phyloP scores from a whole-genome alignment of 2,329 filamentous ascomycete genomes.

The Plectosphaerella plurivora region DNA sequence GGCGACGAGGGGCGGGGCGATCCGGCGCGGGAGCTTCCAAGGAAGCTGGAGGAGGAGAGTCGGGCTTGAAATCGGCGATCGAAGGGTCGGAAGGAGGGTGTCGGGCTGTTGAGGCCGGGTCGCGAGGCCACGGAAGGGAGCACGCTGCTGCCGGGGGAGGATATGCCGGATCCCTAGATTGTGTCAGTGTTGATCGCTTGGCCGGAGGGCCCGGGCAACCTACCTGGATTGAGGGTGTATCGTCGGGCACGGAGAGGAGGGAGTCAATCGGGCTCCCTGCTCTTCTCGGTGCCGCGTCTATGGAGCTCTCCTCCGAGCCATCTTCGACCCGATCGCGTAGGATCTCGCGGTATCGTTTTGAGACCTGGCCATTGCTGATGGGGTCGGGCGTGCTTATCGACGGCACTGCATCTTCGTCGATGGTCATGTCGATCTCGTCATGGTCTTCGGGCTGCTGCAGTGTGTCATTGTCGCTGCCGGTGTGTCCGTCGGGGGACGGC shows the following conservation, averaged over 20 bases:
- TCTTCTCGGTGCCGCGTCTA: conserved; percentile 48
- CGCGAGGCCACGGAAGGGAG: conserved; percentile 66
- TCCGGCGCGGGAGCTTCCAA: conserved; percentile 17
- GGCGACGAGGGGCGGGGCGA: conserved; percentile 72
- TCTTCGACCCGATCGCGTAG: conserved; percentile 38
- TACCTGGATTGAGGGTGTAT: conserved; percentile 80
- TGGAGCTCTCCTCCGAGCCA: conserved; percentile 47
- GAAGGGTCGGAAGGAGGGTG: conserved; percentile 85
- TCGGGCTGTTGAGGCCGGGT: conserved; percentile 62
- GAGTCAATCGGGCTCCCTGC: conserved; percentile 66
- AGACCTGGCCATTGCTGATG: conserved; percentile 29
- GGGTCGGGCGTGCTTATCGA: conserved; percentile 15
- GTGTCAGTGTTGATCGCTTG: conserved; percentile 6
- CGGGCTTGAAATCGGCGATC: conserved; percentile 92
- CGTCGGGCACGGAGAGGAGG: conserved; percentile 69
- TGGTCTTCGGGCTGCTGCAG: conserved; percentile 31
- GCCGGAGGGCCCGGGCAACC: conserved; percentile 15
- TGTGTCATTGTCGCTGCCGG: conserved; percentile 37
- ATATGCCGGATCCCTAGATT: conserved; percentile 54
- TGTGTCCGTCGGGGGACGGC: conserved; percentile 31
- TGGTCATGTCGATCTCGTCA: conserved; percentile 26
- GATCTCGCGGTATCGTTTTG: conserved; percentile 40
- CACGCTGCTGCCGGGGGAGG: conserved; percentile 69
- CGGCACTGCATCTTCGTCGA: conserved; percentile 26
- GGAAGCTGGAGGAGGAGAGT: conserved; percentile 56